These are phyloP conservation scores for Colletotrichum phormii DNA, from an alignment of 2,329 filamentous ascomycete genomes.

Conservation along the genomic window DNA sequence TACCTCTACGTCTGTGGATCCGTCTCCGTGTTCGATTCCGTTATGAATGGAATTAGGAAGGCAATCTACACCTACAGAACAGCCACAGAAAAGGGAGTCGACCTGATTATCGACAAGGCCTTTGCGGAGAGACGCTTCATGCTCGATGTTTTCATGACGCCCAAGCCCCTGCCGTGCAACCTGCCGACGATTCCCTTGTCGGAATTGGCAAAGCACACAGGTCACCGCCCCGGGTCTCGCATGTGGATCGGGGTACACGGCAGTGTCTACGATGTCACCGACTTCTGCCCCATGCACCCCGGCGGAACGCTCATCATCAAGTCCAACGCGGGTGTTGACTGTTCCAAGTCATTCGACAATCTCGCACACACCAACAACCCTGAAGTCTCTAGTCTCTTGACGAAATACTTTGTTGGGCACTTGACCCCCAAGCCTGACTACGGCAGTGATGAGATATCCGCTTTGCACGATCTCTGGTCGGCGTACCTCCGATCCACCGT, in stretches of 20 bases:
- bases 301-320: slow-evolving; percentile 65
- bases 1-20: slow-evolving; percentile 43
- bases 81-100: slow-evolving; percentile 62
- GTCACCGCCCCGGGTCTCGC: slow-evolving; percentile 57
- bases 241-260: slow-evolving; percentile 67
- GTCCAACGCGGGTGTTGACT: slow-evolving; percentile 66
- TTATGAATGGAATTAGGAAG: slow-evolving; percentile 66
- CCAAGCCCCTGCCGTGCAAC: slow-evolving; percentile 62
- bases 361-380: slow-evolving; percentile 67
- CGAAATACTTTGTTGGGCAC: slow-evolving; percentile 66
- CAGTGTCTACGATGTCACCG: slow-evolving; percentile 64
- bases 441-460: slow-evolving; percentile 54
- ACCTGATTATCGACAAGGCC: slow-evolving; percentile 62
- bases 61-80: slow-evolving; percentile 65
- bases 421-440: slow-evolving; percentile 62
- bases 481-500: slow-evolving; percentile 61
- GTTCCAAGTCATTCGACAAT: slow-evolving; percentile 63
- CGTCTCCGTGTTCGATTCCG: slow-evolving; percentile 59
- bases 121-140: slow-evolving; percentile 68
- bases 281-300: slow-evolving; percentile 65
- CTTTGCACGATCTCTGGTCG: slow-evolving; percentile 62
- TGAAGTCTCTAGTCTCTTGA: slow-evolving; percentile 63
- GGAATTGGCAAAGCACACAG: slow-evolving; percentile 61
- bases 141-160: slow-evolving; percentile 69
- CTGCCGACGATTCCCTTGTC: slow-evolving; percentile 62